phyloP scores from a whole-genome alignment of 148 eudicot genomes.

The Pouteria glomerata region DNA sequence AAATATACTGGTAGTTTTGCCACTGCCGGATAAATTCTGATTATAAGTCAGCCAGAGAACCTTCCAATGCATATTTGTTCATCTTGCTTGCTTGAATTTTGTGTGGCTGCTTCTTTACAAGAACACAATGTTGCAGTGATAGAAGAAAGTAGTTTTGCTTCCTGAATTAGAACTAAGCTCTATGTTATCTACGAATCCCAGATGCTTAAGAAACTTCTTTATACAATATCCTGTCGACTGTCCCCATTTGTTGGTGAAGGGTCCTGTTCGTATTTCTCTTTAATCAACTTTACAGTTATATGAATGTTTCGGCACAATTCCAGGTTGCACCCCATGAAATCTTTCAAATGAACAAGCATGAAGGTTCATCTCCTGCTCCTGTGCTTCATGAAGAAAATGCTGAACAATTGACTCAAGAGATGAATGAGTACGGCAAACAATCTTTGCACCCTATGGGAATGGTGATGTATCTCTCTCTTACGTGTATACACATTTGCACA shows the following conservation, averaged over 20 bases:
- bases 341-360: too few relatives aligned
- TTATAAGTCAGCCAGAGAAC: background rate
- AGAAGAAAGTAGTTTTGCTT: background rate
- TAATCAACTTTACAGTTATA: background rate
- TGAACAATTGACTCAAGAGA: too few relatives aligned
- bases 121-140: background rate
- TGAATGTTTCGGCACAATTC: background rate
- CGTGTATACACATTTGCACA: background rate
- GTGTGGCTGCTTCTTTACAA: background rate
- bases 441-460: constrained; percentile 8
- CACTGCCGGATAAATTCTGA: background rate
- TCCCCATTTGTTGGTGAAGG: background rate
- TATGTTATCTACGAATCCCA: background rate
- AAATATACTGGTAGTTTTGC: background rate
- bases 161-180: background rate
- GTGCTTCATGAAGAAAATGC: too few relatives aligned
- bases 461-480: constrained; percentile 31
- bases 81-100: background rate
- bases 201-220: background rate
- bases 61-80: background rate
- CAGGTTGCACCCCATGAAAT: too few relatives aligned
- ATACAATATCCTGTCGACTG: background rate
- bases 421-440: too few relatives aligned
- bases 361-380: too few relatives aligned
- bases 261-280: background rate